Percentiles rank a stretch among this genome's conserved stretches.
Evolutionary conservation across 176 grass and related monocot genomes (phyloP).

Genomic region (Musa itinerans): DNA sequence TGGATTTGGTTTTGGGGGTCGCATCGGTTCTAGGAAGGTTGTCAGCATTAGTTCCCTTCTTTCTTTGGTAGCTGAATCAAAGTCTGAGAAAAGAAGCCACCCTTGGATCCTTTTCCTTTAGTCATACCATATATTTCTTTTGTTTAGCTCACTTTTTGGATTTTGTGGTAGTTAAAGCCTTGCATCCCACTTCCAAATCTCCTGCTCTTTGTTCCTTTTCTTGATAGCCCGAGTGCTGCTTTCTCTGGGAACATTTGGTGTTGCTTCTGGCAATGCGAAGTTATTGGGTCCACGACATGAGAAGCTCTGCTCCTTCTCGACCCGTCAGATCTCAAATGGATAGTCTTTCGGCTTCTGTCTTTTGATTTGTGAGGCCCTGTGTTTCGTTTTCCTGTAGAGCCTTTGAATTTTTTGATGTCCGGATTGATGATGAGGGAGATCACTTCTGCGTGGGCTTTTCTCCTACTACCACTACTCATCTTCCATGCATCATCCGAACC

Average conservation of each 20-base stretch:
- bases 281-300: neutral
- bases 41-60: too few species aligned
- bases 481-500: slow-evolving; percentile 23
- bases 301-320: neutral
- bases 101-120: too few species aligned
- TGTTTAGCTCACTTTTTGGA: too few species aligned
- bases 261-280: neutral
- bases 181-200: neutral
- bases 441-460: neutral
- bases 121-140: too few species aligned
- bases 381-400: too few species aligned
- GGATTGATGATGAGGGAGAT: neutral
- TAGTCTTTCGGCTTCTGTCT: too few species aligned
- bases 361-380: too few species aligned
- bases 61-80: too few species aligned
- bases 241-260: neutral
- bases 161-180: neutral
- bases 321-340: too few species aligned
- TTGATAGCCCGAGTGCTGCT: slow-evolving; percentile 9
- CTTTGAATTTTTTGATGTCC: neutral
- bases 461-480: neutral
- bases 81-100: too few species aligned
- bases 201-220: neutral
- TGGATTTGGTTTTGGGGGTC: too few species aligned
- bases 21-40: too few species aligned